These are phyloP conservation scores for Talaromyces stipitatus DNA, from an alignment of 495 filamentous ascomycete genomes.

Conservation along the genomic window DNA sequence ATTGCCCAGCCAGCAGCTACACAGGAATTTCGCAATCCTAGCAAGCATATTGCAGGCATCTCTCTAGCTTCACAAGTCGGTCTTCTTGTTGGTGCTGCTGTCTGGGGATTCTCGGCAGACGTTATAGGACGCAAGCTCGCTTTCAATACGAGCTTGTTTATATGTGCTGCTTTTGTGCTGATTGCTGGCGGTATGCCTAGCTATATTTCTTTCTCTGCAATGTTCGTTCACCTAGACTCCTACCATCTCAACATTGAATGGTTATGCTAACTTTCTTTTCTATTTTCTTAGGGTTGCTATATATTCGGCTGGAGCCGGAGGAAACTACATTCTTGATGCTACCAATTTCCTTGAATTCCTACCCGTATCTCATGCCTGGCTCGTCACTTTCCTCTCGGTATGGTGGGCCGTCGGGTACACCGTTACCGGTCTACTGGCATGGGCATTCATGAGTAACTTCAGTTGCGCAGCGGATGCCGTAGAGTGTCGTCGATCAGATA, in stretches of 20 bases:
- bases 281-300: slow-evolving; percentile 21
- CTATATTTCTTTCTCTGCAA: slow-evolving; percentile 23
- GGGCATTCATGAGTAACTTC: slow-evolving; percentile 33
- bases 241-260: neutral
- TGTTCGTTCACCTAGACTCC: slow-evolving; percentile 10
- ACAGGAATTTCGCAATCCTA: slow-evolving; percentile 22
- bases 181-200: slow-evolving; percentile 23
- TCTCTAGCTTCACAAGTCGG: slow-evolving; percentile 27
- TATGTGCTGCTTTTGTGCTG: slow-evolving; percentile 24
- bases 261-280: neutral
- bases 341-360: slow-evolving; percentile 28
- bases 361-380: slow-evolving; percentile 22
- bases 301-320: slow-evolving; percentile 27
- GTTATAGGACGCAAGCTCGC: slow-evolving; percentile 34
- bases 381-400: slow-evolving; percentile 20
- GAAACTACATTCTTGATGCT: slow-evolving; percentile 30
- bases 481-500: slow-evolving; percentile 15
- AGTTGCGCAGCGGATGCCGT: slow-evolving; percentile 19
- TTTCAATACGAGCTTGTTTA: slow-evolving; percentile 32
- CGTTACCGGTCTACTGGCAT: slow-evolving; percentile 14
- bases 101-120: slow-evolving; percentile 35
- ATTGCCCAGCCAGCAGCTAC: slow-evolving; percentile 26
- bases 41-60: slow-evolving; percentile 18
- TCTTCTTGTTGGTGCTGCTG: slow-evolving; percentile 26
- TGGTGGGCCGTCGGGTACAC: too few relatives aligned